Percentiles rank a stretch among this genome's conserved stretches.
Conservation (phyloP, 2,329 filamentous ascomycete genomes). For the Bipolaris cookei region DNA sequence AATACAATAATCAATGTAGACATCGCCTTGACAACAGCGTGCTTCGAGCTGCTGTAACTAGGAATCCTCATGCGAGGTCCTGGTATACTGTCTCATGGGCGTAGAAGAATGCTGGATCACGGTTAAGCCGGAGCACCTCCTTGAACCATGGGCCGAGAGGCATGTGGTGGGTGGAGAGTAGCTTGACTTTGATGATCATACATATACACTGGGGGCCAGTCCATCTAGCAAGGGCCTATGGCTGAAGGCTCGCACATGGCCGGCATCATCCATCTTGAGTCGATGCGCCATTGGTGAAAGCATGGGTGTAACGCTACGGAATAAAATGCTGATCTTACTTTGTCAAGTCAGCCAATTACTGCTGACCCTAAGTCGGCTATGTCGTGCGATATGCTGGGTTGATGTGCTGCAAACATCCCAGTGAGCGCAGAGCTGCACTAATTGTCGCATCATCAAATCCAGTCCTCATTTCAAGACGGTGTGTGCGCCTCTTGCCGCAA, state of each 20-base stretch:
- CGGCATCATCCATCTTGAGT: background rate
- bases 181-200: constrained; percentile 96
- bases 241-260: background rate
- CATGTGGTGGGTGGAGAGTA: constrained; percentile 79
- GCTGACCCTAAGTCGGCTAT: background rate
- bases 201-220: constrained; percentile 54
- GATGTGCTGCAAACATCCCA: background rate
- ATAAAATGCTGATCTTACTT: background rate
- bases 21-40: constrained; percentile 61
- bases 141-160: constrained; percentile 83
- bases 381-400: background rate
- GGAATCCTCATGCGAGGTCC: constrained; percentile 69
- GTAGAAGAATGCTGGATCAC: constrained; percentile 76
- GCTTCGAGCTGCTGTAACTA: constrained; percentile 63
- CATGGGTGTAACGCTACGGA: background rate
- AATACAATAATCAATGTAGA: constrained; percentile 19
- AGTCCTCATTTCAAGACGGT: constrained; percentile 80
- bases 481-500: constrained; percentile 89
- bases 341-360: background rate
- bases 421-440: background rate
- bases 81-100: constrained; percentile 82
- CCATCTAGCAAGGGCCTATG: background rate
- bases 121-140: constrained; percentile 99
- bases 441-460: background rate
- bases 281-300: background rate